phyloP scores from a whole-genome alignment of 2,329 filamentous ascomycete species.

The Aspergillus tubingensis region DNA sequence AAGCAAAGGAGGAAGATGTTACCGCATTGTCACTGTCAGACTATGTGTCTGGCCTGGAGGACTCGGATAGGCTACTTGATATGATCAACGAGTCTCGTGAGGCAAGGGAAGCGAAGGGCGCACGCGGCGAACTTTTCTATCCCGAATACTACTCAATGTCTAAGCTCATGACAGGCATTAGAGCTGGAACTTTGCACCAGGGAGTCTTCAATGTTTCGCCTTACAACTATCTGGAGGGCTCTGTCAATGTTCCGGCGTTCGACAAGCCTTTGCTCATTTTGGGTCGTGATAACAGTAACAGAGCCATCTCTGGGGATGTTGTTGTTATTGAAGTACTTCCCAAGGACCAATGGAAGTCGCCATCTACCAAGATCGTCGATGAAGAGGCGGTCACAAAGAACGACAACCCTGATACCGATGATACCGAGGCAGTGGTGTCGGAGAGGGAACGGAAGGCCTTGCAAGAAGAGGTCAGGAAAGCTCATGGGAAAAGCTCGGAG shows the following conservation, averaged over 20 bases:
- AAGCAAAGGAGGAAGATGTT: slow-evolving; percentile 73
- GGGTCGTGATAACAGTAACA: slow-evolving; percentile 93
- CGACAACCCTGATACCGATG: slow-evolving; percentile 85
- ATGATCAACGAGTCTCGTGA: slow-evolving; percentile 85
- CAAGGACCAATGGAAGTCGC: slow-evolving; percentile 94
- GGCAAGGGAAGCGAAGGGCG: slow-evolving; percentile 63
- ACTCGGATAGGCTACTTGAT: slow-evolving; percentile 82
- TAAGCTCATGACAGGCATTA: slow-evolving; percentile 91
- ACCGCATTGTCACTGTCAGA: slow-evolving; percentile 67
- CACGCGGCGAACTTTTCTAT: slow-evolving; percentile 74
- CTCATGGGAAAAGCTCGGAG: slow-evolving; percentile 74
- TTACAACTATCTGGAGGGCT: slow-evolving; percentile 96
- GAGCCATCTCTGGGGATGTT: slow-evolving; percentile 85
- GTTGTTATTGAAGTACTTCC: slow-evolving; percentile 92
- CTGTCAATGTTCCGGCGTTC: slow-evolving; percentile 86
- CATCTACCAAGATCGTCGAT: slow-evolving; percentile 93
- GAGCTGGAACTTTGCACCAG: slow-evolving; percentile 85
- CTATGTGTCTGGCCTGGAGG: slow-evolving; percentile 81
- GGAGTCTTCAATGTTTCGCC: slow-evolving; percentile 94
- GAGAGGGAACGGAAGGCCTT: slow-evolving; percentile 83
- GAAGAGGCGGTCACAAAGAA: slow-evolving; percentile 90
- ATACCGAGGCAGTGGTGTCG: slow-evolving; percentile 74
- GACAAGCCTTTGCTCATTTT: slow-evolving; percentile 84
- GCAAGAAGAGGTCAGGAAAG: slow-evolving; percentile 86
- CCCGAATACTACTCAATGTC: slow-evolving; percentile 87